Percentiles rank a stretch among this genome's conserved stretches.
phyloP scores from a whole-genome alignment of 2,329 filamentous ascomycete species.

The Botryotinia calthae region DNA sequence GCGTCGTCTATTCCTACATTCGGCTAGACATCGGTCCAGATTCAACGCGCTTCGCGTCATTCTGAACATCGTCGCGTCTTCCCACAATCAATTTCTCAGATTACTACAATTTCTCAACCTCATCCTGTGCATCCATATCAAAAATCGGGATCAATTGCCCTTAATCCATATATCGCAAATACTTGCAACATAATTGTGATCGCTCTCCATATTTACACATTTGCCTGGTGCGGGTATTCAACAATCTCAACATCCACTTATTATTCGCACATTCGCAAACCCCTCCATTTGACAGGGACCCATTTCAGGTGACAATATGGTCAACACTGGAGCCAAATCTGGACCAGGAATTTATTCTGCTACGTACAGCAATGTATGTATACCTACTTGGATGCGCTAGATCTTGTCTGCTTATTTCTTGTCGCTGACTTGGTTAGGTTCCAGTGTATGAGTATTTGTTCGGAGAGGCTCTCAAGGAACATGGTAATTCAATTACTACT shows the following conservation, averaged over 20 bases:
- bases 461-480: slow-evolving; percentile 70
- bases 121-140: background rate
- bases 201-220: background rate
- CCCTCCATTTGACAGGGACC: background rate
- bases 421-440: slow-evolving; percentile 54
- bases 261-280: background rate
- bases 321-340: slow-evolving; percentile 33
- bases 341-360: slow-evolving; percentile 57
- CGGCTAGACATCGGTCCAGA: background rate
- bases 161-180: too few relatives aligned
- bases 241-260: background rate
- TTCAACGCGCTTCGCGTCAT: slow-evolving; percentile 14
- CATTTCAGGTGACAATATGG: slow-evolving; percentile 33
- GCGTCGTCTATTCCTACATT: background rate
- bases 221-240: background rate
- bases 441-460: slow-evolving; percentile 94
- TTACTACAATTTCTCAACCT: background rate
- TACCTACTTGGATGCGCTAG: background rate
- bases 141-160: background rate
- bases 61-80: slow-evolving; percentile 4
- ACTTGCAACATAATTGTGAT: background rate
- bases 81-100: slow-evolving; percentile 5
- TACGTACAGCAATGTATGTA: slow-evolving; percentile 64
- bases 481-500: slow-evolving; percentile 49
- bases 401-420: background rate